Conservation (phyloP, 176 grass and related monocot genomes). For the Bothriochloa decipiens region DNA sequence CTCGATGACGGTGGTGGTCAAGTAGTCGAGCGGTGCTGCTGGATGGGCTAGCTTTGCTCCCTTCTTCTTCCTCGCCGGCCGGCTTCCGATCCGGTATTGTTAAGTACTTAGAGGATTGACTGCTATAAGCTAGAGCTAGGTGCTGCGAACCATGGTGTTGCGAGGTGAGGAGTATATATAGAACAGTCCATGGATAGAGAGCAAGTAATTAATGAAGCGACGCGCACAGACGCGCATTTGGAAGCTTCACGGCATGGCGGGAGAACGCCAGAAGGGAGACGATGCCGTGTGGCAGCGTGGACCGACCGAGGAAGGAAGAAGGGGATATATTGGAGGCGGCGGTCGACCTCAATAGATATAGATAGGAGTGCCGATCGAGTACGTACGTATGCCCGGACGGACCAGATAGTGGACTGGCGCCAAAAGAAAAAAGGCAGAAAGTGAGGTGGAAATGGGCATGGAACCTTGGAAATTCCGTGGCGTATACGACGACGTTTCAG, state of each 20-base stretch:
- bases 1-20: neutral
- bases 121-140: neutral
- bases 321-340: too few species aligned
- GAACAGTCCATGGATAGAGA: neutral
- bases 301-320: neutral
- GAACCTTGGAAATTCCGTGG: conserved; percentile 38
- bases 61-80: neutral
- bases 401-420: neutral
- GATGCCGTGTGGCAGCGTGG: neutral
- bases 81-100: too few species aligned
- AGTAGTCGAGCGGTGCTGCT: neutral
- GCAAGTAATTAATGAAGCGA: neutral
- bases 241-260: conserved; percentile 47
- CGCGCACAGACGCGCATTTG: neutral
- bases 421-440: neutral
- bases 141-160: neutral
- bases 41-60: neutral
- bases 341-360: neutral
- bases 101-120: too few species aligned
- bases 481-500: neutral
- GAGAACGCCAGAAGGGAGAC: neutral
- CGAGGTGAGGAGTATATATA: neutral
- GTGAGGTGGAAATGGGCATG: too few species aligned
- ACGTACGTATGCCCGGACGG: too few species aligned
- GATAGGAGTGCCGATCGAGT: too few species aligned